Conservation (phyloP, 2,329 filamentous ascomycete species). For the Trichoderma atrobrunneum region DNA sequence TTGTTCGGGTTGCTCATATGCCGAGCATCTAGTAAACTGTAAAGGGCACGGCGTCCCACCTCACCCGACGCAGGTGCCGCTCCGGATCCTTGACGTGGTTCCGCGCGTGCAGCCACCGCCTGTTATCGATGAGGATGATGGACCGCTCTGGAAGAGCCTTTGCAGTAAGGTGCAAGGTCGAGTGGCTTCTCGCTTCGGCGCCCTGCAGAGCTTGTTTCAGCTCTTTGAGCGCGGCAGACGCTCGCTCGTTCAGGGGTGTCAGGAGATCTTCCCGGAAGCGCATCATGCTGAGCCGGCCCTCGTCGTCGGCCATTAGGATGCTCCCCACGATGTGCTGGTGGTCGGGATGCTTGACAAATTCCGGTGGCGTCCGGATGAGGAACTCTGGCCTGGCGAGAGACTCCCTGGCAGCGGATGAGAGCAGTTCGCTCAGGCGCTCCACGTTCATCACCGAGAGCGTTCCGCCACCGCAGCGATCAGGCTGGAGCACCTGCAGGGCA, state of each 20-base stretch:
- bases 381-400: slow-evolving; percentile 31
- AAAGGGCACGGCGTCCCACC: slow-evolving; percentile 34
- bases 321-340: slow-evolving; percentile 25
- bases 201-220: slow-evolving; percentile 25
- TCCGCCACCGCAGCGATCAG: slow-evolving; percentile 40
- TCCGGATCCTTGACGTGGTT: slow-evolving; percentile 33
- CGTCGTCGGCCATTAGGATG: slow-evolving; percentile 21
- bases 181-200: slow-evolving; percentile 16
- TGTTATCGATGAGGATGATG: slow-evolving; percentile 36
- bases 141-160: slow-evolving; percentile 28
- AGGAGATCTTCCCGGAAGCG: slow-evolving; percentile 35
- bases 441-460: slow-evolving; percentile 40
- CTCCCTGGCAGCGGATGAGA: slow-evolving; percentile 26
- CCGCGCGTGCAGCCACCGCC: slow-evolving; percentile 36
- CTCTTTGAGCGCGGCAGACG: slow-evolving; percentile 26
- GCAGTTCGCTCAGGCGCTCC: slow-evolving; percentile 26
- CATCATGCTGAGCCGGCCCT: slow-evolving; percentile 23
- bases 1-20: neutral
- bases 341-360: slow-evolving; percentile 34
- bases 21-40: neutral
- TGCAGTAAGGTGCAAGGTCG: slow-evolving; percentile 29
- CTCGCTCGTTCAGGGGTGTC: slow-evolving; percentile 27
- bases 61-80: slow-evolving; percentile 35
- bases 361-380: slow-evolving; percentile 32
- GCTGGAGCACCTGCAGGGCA: slow-evolving; percentile 41